A percentile compares a stretch with the other conserved stretches of the same genome.
These are phyloP conservation scores for Handroanthus guayacan DNA, from an alignment of 257 asterid species.

Conservation along the genomic window DNA sequence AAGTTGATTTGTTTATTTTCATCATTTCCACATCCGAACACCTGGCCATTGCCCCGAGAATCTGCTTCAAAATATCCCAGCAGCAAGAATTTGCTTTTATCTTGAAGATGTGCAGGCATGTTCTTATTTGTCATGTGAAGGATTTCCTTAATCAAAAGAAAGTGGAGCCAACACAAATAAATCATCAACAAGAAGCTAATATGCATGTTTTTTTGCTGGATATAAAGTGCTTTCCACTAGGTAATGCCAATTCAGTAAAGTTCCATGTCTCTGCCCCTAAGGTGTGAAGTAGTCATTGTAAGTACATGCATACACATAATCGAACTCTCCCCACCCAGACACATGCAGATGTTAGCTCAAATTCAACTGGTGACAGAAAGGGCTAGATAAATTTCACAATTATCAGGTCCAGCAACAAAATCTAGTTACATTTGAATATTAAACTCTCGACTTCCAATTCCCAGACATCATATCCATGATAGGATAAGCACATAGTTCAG, in stretches of 20 bases:
- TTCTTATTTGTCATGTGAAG: constrained; percentile 60
- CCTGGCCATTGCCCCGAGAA: constrained; percentile 39
- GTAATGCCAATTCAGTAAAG: neutral
- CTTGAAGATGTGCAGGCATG: constrained; percentile 72
- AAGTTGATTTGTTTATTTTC: constrained; percentile 26
- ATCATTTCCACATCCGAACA: constrained; percentile 37
- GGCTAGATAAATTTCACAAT: neutral
- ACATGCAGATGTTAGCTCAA: neutral
- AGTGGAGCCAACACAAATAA: neutral
- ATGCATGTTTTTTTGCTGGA: neutral
- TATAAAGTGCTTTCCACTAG: neutral
- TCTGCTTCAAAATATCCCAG: constrained; percentile 67
- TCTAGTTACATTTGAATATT: neutral
- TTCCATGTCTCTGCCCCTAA: neutral
- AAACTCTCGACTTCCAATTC: neutral
- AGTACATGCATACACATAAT: neutral
- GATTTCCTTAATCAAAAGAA: constrained; percentile 51
- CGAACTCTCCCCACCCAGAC: neutral
- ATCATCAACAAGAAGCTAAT: constrained; percentile 11
- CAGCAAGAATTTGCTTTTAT: constrained; percentile 60
- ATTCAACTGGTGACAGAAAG: neutral
- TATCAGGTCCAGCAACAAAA: neutral
- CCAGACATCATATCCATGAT: neutral
- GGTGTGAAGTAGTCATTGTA: neutral
- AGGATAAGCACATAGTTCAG: constrained; percentile 1